A percentile compares a stretch with the other conserved stretches of the same genome.
Conservation (phyloP, 345 rosid genomes). For the Limnanthes douglasii region DNA sequence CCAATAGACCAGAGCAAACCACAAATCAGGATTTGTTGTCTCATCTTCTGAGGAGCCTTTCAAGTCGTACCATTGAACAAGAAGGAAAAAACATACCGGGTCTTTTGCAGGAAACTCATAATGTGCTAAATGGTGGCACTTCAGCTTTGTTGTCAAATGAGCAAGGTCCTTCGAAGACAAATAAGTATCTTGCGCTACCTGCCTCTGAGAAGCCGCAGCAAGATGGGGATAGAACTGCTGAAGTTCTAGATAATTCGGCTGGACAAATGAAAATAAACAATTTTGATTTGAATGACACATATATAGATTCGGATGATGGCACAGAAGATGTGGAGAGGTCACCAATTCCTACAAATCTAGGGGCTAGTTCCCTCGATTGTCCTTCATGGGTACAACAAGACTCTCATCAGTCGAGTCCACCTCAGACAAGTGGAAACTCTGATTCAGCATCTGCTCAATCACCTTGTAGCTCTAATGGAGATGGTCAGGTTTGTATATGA, state of each 20-base stretch:
- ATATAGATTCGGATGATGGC: constrained; percentile 74
- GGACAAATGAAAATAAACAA: constrained; percentile 52
- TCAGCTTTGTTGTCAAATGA: constrained; percentile 37
- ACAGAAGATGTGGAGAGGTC: constrained; percentile 66
- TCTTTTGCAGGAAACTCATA: constrained; percentile 51
- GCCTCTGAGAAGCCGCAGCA: constrained; percentile 25
- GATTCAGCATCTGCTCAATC: constrained; percentile 97
- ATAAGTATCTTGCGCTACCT: constrained; percentile 24
- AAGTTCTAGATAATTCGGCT: constrained; percentile 25
- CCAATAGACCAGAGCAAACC: constrained; percentile 43
- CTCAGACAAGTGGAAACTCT: constrained; percentile 85
- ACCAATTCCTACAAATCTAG: constrained; percentile 39
- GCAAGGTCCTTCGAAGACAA: constrained; percentile 24
- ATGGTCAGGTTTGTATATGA: constrained; percentile 71
- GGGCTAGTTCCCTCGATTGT: constrained; percentile 56
- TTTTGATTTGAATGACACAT: constrained; percentile 86
- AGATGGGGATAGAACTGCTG: constrained; percentile 17
- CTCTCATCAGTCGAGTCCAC: constrained; percentile 93
- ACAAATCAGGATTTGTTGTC: constrained; percentile 72
- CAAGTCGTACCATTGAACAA: constrained; percentile 34
- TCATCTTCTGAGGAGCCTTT: constrained; percentile 75
- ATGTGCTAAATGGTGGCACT: constrained; percentile 28
- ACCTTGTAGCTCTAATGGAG: constrained; percentile 90
- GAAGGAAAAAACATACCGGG: constrained; percentile 46
- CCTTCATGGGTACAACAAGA: constrained; percentile 74